Evolutionary conservation across 106 monocot species (phyloP).

Genomic region (Dendrobium nobile): DNA sequence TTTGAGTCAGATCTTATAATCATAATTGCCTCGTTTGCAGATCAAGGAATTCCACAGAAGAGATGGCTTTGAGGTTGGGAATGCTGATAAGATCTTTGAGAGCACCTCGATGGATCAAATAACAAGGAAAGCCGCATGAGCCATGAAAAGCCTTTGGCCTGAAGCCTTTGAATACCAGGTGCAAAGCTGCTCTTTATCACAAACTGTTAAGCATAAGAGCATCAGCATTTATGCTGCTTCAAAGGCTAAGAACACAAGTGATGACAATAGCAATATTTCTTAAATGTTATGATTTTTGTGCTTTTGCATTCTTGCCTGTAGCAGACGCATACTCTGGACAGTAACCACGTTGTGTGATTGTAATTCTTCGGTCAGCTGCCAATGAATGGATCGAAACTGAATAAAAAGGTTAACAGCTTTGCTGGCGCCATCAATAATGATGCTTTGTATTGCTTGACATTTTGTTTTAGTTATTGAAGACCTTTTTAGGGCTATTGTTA

Average conservation of each 20-base stretch:
- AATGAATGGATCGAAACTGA: too few species aligned
- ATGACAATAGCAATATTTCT: too few species aligned
- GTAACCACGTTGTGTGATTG: too few species aligned
- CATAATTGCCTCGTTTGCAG: conserved; percentile 21
- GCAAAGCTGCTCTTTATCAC: not conserved
- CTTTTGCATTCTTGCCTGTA: too few species aligned
- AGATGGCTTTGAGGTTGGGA: conserved; percentile 98
- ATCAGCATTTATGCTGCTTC: not conserved
- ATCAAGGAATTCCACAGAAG: conserved; percentile 82
- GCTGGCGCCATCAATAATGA: too few species aligned
- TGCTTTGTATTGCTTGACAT: too few species aligned
- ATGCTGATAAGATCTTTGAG: conserved; percentile 98
- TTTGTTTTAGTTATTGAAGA: too few species aligned
- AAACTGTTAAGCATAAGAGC: not conserved
- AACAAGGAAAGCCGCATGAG: conserved; percentile 31
- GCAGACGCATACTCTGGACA: too few species aligned
- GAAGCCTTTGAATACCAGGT: not conserved
- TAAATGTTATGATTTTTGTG: too few species aligned
- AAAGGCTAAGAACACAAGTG: not conserved
- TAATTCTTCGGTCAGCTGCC: too few species aligned
- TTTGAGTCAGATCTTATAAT: not conserved
- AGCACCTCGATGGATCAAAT: conserved; percentile 95
- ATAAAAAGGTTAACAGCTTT: too few species aligned
- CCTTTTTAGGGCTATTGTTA: too few species aligned
- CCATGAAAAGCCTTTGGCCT: not conserved